Base-by-base conservation (phyloP, 192 early-diverging fungal genomes). In the Dimargaris xerosporica region DNA sequence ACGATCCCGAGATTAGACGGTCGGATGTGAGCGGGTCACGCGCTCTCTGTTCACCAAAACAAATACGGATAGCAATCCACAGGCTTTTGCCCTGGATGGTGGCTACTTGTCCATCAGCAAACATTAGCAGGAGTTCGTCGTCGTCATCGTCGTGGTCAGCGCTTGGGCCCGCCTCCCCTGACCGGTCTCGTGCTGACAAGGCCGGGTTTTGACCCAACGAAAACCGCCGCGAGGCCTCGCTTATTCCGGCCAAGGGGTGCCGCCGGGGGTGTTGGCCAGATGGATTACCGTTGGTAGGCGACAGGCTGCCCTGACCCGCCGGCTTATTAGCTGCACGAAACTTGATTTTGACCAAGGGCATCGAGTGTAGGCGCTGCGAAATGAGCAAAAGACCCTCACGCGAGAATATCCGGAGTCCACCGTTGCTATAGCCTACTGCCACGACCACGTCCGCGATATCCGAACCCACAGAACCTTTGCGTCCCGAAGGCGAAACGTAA, bases 261-360 rank as follows among this genome's bases (percentile, higher is more conserved):
- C 34, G 34, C 7, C 34, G 34, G 19, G 50, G 28, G 3, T 52
- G 23, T 52, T 52, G 50, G 50, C 19, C 50, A 52, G 15, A 26
- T 19, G 21, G 13, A 26, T 19, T 10, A 0, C 1, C 50, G 28
- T 52, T 52, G 19, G 54, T 31, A 19, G 54, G 10, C 26, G 54
- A 6, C 23, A 28, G 7, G 29, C 29, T 56, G n/a, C 29, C 23
- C 7, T 34, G 54, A 1, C 17, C 31, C 29, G 34, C 15, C 1
- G 54, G 26, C 28, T 28, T 31, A 0, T n/a, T 19, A 28, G 54
- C 54, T 29, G 28, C 23, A 17, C 54, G 54, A 39, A 56, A 56
- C 29, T 56, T 56, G 31, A 56, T 56, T 56, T 56, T 56, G 31
- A 56, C 31, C 31, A 56, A 30, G 12, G 54, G 54, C 54, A 56